These are phyloP conservation scores for Pleurotus djamor DNA, from an alignment of 768 basidiomycete species.

Conservation along the genomic window DNA sequence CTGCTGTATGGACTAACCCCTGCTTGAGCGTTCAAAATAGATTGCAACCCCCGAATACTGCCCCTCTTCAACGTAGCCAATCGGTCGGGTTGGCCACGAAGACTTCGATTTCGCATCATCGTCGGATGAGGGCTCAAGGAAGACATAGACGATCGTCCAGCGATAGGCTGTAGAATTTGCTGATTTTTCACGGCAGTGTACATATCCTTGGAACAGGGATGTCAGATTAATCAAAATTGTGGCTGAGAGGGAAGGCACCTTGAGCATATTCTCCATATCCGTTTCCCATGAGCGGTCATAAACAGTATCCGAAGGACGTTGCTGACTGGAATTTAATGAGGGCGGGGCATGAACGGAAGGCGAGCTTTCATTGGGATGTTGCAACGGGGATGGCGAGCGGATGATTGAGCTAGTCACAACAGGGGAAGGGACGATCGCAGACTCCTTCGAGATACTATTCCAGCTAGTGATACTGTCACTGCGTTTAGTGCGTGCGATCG, in stretches of 20 bases:
- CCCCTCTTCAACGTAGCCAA: slow-evolving; percentile 82
- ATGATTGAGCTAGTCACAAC: slow-evolving; percentile 24
- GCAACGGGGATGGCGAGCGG: slow-evolving; percentile 21
- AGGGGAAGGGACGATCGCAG: slow-evolving; percentile 35
- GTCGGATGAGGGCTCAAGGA: slow-evolving; percentile 55
- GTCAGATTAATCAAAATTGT: slow-evolving; percentile 1
- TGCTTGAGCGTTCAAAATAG: slow-evolving; percentile 66
- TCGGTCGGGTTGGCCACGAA: slow-evolving; percentile 70
- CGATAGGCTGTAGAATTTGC: slow-evolving; percentile 84
- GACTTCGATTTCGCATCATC: slow-evolving; percentile 66
- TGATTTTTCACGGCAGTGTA: slow-evolving; percentile 89
- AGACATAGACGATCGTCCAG: slow-evolving; percentile 51
- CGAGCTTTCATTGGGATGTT: slow-evolving; percentile 55
- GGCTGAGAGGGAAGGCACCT: slow-evolving; percentile 42
- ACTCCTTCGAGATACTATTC: slow-evolving; percentile 74
- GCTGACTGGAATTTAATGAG: slow-evolving; percentile 31
- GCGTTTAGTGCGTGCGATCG: slow-evolving; percentile 57
- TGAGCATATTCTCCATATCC: slow-evolving; percentile 85
- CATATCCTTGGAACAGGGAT: slow-evolving; percentile 66
- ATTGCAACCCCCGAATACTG: slow-evolving; percentile 86
- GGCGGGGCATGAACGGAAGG: slow-evolving; percentile 52
- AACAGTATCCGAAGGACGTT: slow-evolving; percentile 29
- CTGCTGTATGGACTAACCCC: slow-evolving; percentile 83
- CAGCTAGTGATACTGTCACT: slow-evolving; percentile 86
- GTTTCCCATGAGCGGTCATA: slow-evolving; percentile 78